Percentiles rank a stretch among this genome's conserved stretches.
Conservation (phyloP, 1,284 basidiomycete species). For the Trichosporon inkin region DNA sequence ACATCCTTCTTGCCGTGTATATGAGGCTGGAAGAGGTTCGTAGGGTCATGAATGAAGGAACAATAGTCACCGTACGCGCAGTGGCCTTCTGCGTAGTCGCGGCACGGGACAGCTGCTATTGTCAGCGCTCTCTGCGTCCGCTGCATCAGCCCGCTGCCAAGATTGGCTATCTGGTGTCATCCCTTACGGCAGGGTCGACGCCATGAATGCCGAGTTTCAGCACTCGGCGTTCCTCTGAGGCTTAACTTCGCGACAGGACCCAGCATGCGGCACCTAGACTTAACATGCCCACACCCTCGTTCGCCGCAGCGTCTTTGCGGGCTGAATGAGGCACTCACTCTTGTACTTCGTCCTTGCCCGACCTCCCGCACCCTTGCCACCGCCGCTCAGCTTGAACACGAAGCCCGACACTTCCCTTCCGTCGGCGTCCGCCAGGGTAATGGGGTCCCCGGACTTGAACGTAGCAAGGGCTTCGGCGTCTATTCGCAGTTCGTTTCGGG, state of each 20-base stretch:
- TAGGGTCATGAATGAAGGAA: conserved; percentile 44
- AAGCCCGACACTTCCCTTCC: conserved; percentile 39
- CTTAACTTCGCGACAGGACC: background rate
- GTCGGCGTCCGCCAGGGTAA: conserved; percentile 32
- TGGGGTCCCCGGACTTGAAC: conserved; percentile 16
- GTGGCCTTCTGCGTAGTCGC: conserved; percentile 39
- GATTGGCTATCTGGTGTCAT: too few relatives aligned
- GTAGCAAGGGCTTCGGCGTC: conserved; percentile 12
- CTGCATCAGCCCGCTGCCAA: background rate
- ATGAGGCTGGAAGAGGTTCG: conserved; percentile 19
- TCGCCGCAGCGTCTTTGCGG: too few relatives aligned
- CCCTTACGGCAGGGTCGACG: too few relatives aligned
- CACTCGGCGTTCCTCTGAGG: background rate
- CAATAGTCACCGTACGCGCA: conserved; percentile 50
- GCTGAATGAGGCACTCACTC: conserved; percentile 30
- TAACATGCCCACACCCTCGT: too few relatives aligned
- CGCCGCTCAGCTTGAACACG: conserved; percentile 48
- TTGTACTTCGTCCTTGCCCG: conserved; percentile 45
- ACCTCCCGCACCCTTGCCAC: conserved; percentile 46
- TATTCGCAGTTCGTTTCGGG: conserved; percentile 12
- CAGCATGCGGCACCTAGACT: too few relatives aligned
- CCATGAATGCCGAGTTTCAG: too few relatives aligned
- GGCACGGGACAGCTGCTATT: conserved; percentile 42
- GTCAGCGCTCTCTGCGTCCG: conserved; percentile 10
- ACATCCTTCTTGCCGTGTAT: conserved; percentile 21